Base-by-base conservation (phyloP, 2,329 filamentous ascomycete genomes). In the Claviceps spartinae region DNA sequence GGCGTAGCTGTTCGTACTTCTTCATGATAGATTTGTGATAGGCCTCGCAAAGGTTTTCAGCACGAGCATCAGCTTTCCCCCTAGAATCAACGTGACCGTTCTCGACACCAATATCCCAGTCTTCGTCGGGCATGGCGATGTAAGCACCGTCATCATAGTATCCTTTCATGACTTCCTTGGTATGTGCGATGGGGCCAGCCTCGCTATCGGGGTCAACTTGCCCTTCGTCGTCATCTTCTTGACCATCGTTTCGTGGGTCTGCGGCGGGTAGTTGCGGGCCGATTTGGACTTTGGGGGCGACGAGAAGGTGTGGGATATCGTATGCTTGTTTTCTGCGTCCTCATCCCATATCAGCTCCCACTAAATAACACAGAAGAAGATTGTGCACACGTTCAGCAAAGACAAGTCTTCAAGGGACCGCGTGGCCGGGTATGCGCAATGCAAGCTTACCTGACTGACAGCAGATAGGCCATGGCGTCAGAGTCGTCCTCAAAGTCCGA, bases 131-230 rank as follows among this genome's bases (percentile, higher is more conserved):
- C 2, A 76, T 72, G 4, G 82, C 85, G 24, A 84, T 79, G 64
- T 88, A 95, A 40, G 87, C 85, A 48, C 88, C 89, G 58, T 95
- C 86, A 16, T 81, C 72, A 63, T 87, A 93, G 61, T 80, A 83
- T 11, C 84, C 85, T 52, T 77, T 69, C 22, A 73, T 69, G 59
- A 84, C 78, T 50, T 75, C 74, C 20, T 71, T 63, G 8, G 71
- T 61, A 60, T 81, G 81, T 43, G 77, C 71, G 36, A 62, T 64
- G 16, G 38, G 26, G 14, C 37, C 24, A 20, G 34, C 18, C 4
- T 38, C n/a, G 30, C 6, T 5, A 49, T 67, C 64, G 54, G 75
- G 71, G 3, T 64, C 50, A 16, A 57, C 26, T n/a, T 63, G 59
- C 9, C 67, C 63, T 7, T 57, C 16, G 9, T 63, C 61, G 30